Conservation (phyloP, 2,329 filamentous ascomycete genomes). For the Hyphodiscus sp. region DNA sequence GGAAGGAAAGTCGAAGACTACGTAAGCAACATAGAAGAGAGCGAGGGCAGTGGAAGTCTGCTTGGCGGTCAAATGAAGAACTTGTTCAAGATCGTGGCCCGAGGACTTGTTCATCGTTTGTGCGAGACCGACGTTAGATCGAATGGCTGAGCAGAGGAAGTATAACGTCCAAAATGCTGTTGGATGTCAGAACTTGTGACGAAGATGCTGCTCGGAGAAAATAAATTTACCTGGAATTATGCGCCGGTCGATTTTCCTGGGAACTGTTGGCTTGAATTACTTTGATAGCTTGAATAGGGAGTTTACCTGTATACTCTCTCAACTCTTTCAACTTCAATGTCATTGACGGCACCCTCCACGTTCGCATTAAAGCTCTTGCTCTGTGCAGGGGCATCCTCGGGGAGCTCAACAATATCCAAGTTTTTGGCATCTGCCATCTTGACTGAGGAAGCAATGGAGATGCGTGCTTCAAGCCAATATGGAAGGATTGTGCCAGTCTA, state of each 20-base stretch:
- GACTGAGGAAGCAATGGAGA: conserved; percentile 27
- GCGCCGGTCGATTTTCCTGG: conserved; percentile 46
- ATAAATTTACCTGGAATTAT: conserved; percentile 41
- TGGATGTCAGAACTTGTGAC: conserved; percentile 2
- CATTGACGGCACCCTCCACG: conserved; percentile 12
- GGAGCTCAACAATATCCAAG: conserved; percentile 6
- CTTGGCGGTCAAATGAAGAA: conserved; percentile 62
- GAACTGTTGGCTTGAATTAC: not conserved
- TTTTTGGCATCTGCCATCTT: conserved; percentile 22
- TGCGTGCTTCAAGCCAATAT: conserved; percentile 25
- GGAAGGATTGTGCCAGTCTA: not conserved
- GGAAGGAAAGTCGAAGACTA: conserved; percentile 81
- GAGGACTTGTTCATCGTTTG: conserved; percentile 79
- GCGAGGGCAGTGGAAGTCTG: conserved; percentile 80
- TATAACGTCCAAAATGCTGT: conserved; percentile 82
- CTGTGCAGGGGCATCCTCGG: not conserved
- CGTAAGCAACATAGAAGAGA: conserved; percentile 88
- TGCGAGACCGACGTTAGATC: conserved; percentile 87
- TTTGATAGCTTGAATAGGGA: not conserved
- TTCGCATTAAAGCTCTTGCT: conserved; percentile 3
- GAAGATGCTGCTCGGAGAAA: not conserved
- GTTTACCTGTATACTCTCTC: conserved; percentile 34
- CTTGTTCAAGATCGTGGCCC: conserved; percentile 67
- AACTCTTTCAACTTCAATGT: conserved; percentile 25
- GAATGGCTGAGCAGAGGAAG: conserved; percentile 86